Evolutionary conservation across 345 rosid genomes (phyloP), one percentile per base, ranked within the genome.

Genomic region (Abelmoschus esculentus): DNA sequence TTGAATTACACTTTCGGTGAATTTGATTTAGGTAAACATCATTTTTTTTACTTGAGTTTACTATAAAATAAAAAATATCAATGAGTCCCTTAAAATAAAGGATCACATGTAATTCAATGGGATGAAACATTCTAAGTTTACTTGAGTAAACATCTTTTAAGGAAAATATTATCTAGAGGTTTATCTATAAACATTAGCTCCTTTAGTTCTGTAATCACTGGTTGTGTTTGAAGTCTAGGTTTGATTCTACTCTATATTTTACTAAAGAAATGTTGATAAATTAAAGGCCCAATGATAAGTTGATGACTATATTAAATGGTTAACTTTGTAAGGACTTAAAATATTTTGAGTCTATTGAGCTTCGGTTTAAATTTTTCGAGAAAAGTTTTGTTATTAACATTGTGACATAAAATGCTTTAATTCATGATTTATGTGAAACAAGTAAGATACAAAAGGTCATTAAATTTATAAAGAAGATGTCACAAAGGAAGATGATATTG

Each of bases 371-470:
- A 31, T 75, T 83, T 40, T 44, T 77, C 57, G 83, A 73, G 67
- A 87, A 80, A 77, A 86, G 88, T 44, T 80, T 79, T 74, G 17
- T 77, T 38, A 73, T 80, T 70, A 86, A 77, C 69, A 79, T 64
- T 0, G 70, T 76, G 66, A 86, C 97, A 49, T 89, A 88, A 52
- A 89, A 91, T 85, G 90, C 96, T 67, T 75, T 89, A 73, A 85
- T 91, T 77, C 77, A 85, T 80, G 90, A 96, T 60, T 85, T 89
- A 19, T 86, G 85, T 78, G 77, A 81, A 80, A 85, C 83, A 53
- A 87, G 87, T 57, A 83, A 80, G 75, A 72, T 78, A 47, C 78
- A 80, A 50, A 91, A 83, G 72, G 93, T 90, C 64, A 70, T 67
- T 70, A 77, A 79, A 73, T 70, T 87, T 77, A 77, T 86, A 6